Evolutionary conservation across 345 rosid genomes (phyloP).

Genomic region (Syzygium aqueum): DNA sequence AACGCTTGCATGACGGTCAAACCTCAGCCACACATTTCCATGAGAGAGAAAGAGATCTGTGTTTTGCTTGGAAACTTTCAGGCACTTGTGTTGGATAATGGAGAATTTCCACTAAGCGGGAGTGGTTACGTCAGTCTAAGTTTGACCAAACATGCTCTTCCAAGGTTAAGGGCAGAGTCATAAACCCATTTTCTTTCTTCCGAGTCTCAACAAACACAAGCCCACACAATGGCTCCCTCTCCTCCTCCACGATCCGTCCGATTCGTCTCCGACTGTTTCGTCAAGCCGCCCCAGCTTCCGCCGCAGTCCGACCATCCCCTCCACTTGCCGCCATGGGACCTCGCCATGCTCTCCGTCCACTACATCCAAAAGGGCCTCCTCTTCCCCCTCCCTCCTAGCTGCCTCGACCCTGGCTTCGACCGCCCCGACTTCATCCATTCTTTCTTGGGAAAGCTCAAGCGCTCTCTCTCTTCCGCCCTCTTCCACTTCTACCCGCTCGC

Average conservation of each 20-base stretch:
- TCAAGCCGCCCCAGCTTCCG: conserved; percentile 26
- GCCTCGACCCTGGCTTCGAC: not conserved
- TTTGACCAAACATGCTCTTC: not conserved
- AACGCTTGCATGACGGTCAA: too few relatives aligned
- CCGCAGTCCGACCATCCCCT: conserved; percentile 30
- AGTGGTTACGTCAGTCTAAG: not conserved
- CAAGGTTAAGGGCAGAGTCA: not conserved
- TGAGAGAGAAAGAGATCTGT: too few relatives aligned
- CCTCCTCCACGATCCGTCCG: not conserved
- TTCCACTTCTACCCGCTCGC: conserved; percentile 59
- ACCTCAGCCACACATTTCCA: too few relatives aligned
- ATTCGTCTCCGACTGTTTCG: conserved; percentile 37
- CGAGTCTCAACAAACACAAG: not conserved
- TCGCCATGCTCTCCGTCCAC: conserved; percentile 57
- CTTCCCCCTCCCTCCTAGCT: conserved; percentile 28
- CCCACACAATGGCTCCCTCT: not conserved
- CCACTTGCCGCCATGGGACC: conserved; percentile 57
- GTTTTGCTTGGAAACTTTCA: too few relatives aligned
- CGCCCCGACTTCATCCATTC: conserved; percentile 13
- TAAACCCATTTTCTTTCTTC: not conserved
- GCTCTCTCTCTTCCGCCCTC: conserved; percentile 45
- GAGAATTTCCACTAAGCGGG: too few relatives aligned
- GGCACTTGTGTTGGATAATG: too few relatives aligned
- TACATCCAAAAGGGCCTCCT: conserved; percentile 61
- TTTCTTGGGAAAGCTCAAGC: conserved; percentile 24